A percentile compares a stretch with the other conserved stretches of the same genome.
Evolutionary conservation across 169 alveolate genomes (phyloP).

Genomic region (Cryptosporidium sp.): DNA sequence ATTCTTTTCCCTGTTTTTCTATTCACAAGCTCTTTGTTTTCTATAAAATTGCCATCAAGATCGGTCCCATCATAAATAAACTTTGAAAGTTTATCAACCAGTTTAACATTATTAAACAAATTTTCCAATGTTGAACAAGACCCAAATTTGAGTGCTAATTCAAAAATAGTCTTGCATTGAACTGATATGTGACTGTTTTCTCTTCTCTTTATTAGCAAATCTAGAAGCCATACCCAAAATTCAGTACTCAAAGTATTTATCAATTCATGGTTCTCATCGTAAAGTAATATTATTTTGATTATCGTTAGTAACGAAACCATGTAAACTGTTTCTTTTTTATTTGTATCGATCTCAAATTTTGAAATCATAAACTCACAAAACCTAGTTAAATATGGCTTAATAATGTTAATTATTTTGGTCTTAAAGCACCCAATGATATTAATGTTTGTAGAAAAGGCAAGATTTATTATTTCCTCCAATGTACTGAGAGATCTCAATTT

Average conservation of each 20-base stretch:
- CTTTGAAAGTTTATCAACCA: constrained; percentile 18
- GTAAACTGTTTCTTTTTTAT: not conserved
- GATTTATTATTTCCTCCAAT: constrained; percentile 39
- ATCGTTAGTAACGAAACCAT: constrained; percentile 29
- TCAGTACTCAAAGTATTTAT: not conserved
- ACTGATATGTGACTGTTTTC: constrained; percentile 32
- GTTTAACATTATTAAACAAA: constrained; percentile 5
- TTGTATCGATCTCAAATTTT: not conserved
- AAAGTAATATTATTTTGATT: constrained; percentile 2
- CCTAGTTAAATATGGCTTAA: constrained; percentile 15
- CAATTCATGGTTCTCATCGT: constrained; percentile 18
- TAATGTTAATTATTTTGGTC: not conserved
- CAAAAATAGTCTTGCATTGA: constrained; percentile 47
- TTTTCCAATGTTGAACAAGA: constrained; percentile 20
- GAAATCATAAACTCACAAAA: constrained; percentile 37
- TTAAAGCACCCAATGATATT: constrained; percentile 17
- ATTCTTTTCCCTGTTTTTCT: not conserved
- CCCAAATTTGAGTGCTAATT: constrained; percentile 38
- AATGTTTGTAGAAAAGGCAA: constrained; percentile 13
- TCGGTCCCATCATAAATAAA: constrained; percentile 48
- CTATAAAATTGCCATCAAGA: constrained; percentile 8
- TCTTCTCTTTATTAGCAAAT: constrained; percentile 10
- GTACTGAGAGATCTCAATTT: constrained; percentile 11
- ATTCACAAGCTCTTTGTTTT: not conserved
- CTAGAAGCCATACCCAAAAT: constrained; percentile 32